phyloP scores from a whole-genome alignment of 306 rosid genomes.

The Sindora glabra region DNA sequence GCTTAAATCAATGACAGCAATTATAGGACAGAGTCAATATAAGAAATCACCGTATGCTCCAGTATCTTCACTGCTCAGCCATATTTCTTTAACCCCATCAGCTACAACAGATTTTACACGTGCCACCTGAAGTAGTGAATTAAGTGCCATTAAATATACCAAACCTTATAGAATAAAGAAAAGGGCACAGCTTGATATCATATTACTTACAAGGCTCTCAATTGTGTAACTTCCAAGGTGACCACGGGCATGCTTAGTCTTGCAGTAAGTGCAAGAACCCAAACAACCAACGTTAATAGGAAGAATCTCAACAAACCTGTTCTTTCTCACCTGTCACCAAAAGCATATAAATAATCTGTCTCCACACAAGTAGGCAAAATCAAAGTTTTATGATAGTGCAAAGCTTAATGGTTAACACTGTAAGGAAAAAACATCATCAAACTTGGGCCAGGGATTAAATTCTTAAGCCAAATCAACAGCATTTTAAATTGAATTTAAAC shows the following conservation, averaged over 20 bases:
- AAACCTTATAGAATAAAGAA: not conserved
- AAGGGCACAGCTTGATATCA: not conserved
- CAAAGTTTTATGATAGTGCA: not conserved
- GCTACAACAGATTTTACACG: conserved; percentile 79
- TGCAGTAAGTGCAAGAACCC: conserved; percentile 99
- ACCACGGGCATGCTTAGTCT: conserved; percentile 98
- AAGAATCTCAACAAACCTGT: conserved; percentile 93
- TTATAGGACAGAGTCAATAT: not conserved
- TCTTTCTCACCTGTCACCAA: conserved; percentile 76
- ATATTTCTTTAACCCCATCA: conserved; percentile 87
- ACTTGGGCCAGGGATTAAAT: not conserved
- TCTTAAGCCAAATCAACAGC: not conserved
- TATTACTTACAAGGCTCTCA: conserved; percentile 70
- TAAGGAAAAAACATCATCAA: not conserved
- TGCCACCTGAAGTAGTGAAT: conserved; percentile 50
- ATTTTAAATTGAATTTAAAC: conserved; percentile 4
- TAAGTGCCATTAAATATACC: conserved; percentile 1
- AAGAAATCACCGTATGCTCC: conserved; percentile 84
- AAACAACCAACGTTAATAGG: conserved; percentile 98
- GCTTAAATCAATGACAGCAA: conserved; percentile 1
- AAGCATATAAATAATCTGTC: not conserved
- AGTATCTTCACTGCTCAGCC: conserved; percentile 99
- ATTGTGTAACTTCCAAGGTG: conserved; percentile 95
- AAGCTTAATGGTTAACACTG: not conserved
- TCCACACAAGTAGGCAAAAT: not conserved